Conservation (phyloP, 2,329 filamentous ascomycete species). For the Penicillium sp. region DNA sequence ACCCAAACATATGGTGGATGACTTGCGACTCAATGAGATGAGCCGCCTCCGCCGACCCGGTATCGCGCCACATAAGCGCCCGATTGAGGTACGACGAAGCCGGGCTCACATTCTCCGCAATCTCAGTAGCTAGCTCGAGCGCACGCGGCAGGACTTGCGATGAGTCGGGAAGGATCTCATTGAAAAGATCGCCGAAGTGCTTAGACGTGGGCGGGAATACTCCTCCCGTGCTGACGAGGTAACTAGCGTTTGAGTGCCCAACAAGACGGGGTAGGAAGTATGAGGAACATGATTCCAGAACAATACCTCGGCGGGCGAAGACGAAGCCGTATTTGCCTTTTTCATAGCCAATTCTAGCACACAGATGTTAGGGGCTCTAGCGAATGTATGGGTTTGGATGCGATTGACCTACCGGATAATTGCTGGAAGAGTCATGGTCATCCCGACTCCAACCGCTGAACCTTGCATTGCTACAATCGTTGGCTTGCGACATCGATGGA, state of each 20-base stretch:
- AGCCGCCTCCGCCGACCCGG: slow-evolving; percentile 62
- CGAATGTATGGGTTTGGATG: no score
- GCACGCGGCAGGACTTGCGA: slow-evolving; percentile 64
- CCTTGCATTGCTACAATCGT: slow-evolving; percentile 57
- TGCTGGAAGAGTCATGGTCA: slow-evolving; percentile 59
- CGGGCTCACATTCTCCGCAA: slow-evolving; percentile 63
- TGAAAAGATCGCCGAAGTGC: slow-evolving; percentile 58
- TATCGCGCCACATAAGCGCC: slow-evolving; percentile 63
- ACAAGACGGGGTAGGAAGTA: slow-evolving; percentile 71
- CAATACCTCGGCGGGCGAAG: slow-evolving; percentile 66
- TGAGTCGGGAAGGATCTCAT: slow-evolving; percentile 58
- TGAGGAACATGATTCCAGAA: slow-evolving; percentile 69
- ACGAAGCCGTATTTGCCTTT: slow-evolving; percentile 70
- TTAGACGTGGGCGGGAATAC: slow-evolving; percentile 55
- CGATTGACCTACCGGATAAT: slow-evolving; percentile 43
- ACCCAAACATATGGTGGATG: slow-evolving; percentile 42
- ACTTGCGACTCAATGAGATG: slow-evolving; percentile 62
- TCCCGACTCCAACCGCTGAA: slow-evolving; percentile 57
- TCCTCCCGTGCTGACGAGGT: slow-evolving; percentile 59
- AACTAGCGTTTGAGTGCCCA: slow-evolving; percentile 45
- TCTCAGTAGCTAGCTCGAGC: slow-evolving; percentile 64
- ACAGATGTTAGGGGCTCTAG: neutral
- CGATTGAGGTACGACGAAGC: slow-evolving; percentile 66
- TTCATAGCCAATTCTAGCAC: slow-evolving; percentile 50
- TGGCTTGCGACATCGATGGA: slow-evolving; percentile 57